A percentile compares a stretch with the other conserved stretches of the same genome.
phyloP scores from a whole-genome alignment of 768 basidiomycete species.

The Plicaturopsis crispa region DNA sequence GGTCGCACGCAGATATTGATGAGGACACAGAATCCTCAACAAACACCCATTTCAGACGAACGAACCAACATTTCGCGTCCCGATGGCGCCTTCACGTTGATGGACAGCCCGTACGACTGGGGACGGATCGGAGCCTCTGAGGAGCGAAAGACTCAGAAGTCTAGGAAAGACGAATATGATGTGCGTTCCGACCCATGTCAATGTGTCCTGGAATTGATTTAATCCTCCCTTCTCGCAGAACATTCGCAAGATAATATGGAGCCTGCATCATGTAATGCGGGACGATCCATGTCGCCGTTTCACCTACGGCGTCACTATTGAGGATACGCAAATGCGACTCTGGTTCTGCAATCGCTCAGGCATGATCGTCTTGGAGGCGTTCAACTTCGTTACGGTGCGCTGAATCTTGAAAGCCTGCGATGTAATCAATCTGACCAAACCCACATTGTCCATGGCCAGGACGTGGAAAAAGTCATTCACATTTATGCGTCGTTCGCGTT shows the following conservation, averaged over 20 bases:
- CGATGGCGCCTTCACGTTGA: too few species aligned
- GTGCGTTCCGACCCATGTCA: too few species aligned
- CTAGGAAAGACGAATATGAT: too few species aligned
- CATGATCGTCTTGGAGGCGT: conserved; percentile 10
- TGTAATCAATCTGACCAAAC: not conserved
- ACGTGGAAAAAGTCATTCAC: not conserved
- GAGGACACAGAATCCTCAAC: too few species aligned
- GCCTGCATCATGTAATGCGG: conserved; percentile 17
- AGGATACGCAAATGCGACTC: conserved; percentile 15
- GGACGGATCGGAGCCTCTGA: too few species aligned
- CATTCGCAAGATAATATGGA: conserved; percentile 17
- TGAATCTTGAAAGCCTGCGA: not conserved
- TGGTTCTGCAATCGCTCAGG: conserved; percentile 22
- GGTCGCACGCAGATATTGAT: too few species aligned
- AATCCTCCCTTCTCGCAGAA: too few species aligned
- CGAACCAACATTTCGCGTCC: too few species aligned
- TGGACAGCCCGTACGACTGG: too few species aligned
- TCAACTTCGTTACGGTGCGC: conserved; percentile 11
- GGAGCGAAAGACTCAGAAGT: too few species aligned
- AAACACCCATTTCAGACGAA: too few species aligned
- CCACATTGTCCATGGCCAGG: not conserved
- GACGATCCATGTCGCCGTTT: conserved; percentile 18
- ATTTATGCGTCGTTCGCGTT: conserved; percentile 4
- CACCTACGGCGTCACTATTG: conserved; percentile 19
- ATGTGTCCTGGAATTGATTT: too few species aligned